Base-by-base conservation (phyloP, 129 eudicot species). In the Rutidosis leptorrhynchoides region DNA sequence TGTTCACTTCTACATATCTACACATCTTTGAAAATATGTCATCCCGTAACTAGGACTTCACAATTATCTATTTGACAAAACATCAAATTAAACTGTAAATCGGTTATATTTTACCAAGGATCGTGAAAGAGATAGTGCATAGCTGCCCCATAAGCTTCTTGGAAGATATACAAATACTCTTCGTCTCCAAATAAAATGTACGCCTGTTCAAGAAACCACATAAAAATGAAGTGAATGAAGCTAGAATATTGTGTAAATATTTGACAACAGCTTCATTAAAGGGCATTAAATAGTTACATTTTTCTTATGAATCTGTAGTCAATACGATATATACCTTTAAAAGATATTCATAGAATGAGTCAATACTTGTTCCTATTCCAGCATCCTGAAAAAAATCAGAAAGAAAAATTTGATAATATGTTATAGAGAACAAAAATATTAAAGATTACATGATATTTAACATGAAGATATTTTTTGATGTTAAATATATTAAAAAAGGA, bases 351-450 rank as follows among this genome's bases (percentile, higher is more conserved):
- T 94, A 94, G 80, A 94, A 94, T 57, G 99, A 94, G 83, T 94
- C 99, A 16, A 94, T 86, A 79, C 99, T 94, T 65, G 99, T 94
- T 48, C 99, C 99, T 69, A 94, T 89, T 64, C 99, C 99, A 55
- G 99, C 99, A 86, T 94, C 99, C 99, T 94, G 81, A 67, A 77
- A 40, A 60, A 69, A 26, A 33, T 23, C 55, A 27, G 55, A 3
- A 48, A 56, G 74, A 25, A 16, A 46, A 37, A 43, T 58, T 43
- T 19, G 19, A 74, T 53, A 32, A 20, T 28, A 33, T 72, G 35
- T 32, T 9, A 69, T 58, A 27, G 8, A 20, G 35, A 19, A 30
- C 33, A 62, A 5, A 63, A 28, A 10, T 15, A 29, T 16, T 43
- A 7, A 12, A 2, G 3, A 19, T 37, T 27, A 11, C 14, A 72